Evolutionary conservation across 148 eudicot species (phyloP).

Genomic region (Agrostemma githago): DNA sequence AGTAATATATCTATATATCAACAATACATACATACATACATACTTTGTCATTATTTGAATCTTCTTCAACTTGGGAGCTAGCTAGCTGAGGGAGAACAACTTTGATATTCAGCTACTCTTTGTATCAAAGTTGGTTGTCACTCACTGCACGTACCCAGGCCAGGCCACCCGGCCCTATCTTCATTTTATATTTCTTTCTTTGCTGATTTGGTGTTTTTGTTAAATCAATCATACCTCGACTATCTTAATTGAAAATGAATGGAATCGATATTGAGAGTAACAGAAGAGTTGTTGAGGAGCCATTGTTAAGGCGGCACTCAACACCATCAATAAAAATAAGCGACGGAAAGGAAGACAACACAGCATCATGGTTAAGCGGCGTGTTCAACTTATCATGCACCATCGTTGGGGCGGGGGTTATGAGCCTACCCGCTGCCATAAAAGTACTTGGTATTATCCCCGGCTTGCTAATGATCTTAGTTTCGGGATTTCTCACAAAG

Average conservation of each 20-base stretch:
- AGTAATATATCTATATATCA: neutral
- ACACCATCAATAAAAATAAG: constrained; percentile 33
- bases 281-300: constrained; percentile 22
- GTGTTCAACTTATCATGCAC: constrained; percentile 85
- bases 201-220: neutral
- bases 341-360: constrained; percentile 46
- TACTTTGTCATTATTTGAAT: neutral
- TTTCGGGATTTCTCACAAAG: constrained; percentile 71
- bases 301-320: constrained; percentile 32
- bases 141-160: constrained; percentile 3
- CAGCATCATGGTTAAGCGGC: constrained; percentile 73
- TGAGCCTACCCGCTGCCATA: constrained; percentile 90
- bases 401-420: constrained; percentile 89
- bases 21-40: no score
- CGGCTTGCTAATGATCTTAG: constrained; percentile 53
- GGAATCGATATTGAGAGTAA: constrained; percentile 20
- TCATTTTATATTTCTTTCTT: no score
- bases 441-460: constrained; percentile 75
- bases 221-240: neutral
- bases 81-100: neutral
- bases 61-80: constrained; percentile 17
- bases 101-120: neutral
- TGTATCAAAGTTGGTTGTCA: neutral
- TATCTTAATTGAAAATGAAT: constrained; percentile 10
- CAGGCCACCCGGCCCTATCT: no score